Base-by-base conservation (phyloP, 257 asterid species). In the Galeopsis tetrahit region DNA sequence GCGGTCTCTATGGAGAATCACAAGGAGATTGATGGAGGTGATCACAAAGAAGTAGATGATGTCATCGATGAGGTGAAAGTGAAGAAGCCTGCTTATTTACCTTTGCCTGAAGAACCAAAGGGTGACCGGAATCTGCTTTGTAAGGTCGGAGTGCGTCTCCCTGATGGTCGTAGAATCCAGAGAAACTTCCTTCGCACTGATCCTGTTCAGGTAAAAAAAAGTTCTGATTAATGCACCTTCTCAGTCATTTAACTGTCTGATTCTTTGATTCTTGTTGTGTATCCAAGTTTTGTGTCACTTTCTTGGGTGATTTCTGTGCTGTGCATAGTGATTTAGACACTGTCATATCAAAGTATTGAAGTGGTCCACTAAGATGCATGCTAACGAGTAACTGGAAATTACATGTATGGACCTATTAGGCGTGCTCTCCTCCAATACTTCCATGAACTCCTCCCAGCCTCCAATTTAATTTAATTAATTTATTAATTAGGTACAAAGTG, bases 121-220 rank as follows among this genome's bases (percentile, higher is more conserved):
- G 92, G 77, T 69, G 98, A 90, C 58, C 77, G 84, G 74, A 85
- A 76, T 72, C 84, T 88, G 48, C 88, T 92, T 59, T 95, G 98
- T 84, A 89, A 85, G 73, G 90, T 95, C 48, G 96, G 98, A 49
- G 83, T 95, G 44, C 97, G 99, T 76, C 95, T 95, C 35, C 99
- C 99, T 66, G 94, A 88, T 84, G 99, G 99, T 35, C 97, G 88
- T 73, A 89, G 99, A 78, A 83, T 89, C 74, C 98, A 86, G 75
- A 88, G 99, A 77, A 95, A 85, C 83, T 95, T 95, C 79, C 87
- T 85, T 43, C 94, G 89, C 68, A 60, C 85, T 2, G 99, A 95
- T 78, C 90, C 97, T n/a, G 75, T 89, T 81, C 91, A 91, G 99
- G 99, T 88, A 75, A 39, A 66, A 57, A 75, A 39, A 66, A 57